Evolutionary conservation across 2,329 filamentous ascomycete genomes (phyloP), one percentile per base, ranked within the genome.

Genomic region (Colletotrichum zoysiae): DNA sequence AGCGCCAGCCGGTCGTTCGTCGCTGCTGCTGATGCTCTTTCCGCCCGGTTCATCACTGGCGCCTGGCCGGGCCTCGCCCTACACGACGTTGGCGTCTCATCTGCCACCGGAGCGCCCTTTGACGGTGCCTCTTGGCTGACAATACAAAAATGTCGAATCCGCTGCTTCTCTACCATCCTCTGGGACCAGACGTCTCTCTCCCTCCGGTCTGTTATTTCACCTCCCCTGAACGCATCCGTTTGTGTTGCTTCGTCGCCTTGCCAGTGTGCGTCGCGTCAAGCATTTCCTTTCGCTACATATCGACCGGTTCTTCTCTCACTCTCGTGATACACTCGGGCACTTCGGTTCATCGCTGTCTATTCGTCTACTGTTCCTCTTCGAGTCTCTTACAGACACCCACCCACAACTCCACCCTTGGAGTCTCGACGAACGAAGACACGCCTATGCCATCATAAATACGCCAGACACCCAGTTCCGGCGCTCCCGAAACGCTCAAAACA

Each of bases 111-210:
- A n/a, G 18, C 38, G 5, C 48, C 56, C 67, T 66, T 70, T 66
- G 67, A 66, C 65, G 44, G 26, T 44, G 5, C 42, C 53, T n/a
- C 65, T 71, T 59, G 65, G 65, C 69, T 23, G 33, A 46, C 57
- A 23, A 38, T 48, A 63, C 58, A 60, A 71, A 71, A 62, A 59
- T n/a, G 53, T 56, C 65, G 59, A 58, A 44, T 18, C 59, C 26
- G 40, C 42, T 40, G 18, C 53, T 6, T 18, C 33, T 38, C 44
- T 42, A 33, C 23, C 40, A 9, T 30, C 46, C 18, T 11, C 59
- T 53, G 11, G 50, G 26, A 3, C 18, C 18, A 38, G n/a, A 38
- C 51, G 44, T 56, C n/a, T 18, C n/a, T 18, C 58, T 44, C 33
- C 16, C 23, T 46, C 11, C 23, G 26, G 55, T 35, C 33, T 35